Evolutionary conservation across 345 rosid species (phyloP).

Genomic region (Capsella bursapastoris): DNA sequence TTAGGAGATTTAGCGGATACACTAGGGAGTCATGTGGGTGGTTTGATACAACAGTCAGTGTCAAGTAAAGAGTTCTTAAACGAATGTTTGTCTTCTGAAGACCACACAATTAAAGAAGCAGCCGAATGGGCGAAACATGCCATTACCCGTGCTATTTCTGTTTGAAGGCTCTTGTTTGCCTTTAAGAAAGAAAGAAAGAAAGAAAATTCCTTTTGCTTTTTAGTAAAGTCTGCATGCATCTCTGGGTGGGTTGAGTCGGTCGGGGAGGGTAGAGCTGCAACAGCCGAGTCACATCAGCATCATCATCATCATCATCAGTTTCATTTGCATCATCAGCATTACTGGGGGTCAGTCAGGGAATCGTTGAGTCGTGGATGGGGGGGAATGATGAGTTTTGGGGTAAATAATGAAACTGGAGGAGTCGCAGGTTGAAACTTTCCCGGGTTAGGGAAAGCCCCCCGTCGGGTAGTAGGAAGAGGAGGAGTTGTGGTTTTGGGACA

Average conservation of each 20-base stretch:
- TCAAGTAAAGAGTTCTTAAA: conserved; percentile 74
- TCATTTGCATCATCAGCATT: conserved; percentile 57
- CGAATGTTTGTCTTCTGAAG: conserved; percentile 76
- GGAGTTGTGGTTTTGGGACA: conserved; percentile 34
- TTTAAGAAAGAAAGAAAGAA: conserved; percentile 9
- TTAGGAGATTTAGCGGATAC: conserved; percentile 85
- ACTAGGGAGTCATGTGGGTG: conserved; percentile 72
- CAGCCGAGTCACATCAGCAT: conserved; percentile 45
- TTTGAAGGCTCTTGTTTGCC: conserved; percentile 54
- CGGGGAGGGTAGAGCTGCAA: conserved; percentile 47
- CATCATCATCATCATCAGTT: conserved; percentile 47
- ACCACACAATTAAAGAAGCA: conserved; percentile 57
- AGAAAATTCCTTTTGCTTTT: conserved; percentile 36
- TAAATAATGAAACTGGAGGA: conserved; percentile 45
- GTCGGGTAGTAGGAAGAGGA: conserved; percentile 23
- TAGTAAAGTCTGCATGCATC: conserved; percentile 51
- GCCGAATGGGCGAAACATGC: conserved; percentile 78
- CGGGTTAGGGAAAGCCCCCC: background rate
- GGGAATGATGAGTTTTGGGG: conserved; percentile 44
- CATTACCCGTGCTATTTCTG: conserved; percentile 72
- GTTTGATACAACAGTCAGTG: conserved; percentile 73
- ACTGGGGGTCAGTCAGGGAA: conserved; percentile 50
- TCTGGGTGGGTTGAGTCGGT: conserved; percentile 45
- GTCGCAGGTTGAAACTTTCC: conserved; percentile 28
- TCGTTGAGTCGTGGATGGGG: conserved; percentile 28